Evolutionary conservation across 305 asterid species (phyloP), one percentile per base, ranked within the genome.

Genomic region (Fraxinus velutina): DNA sequence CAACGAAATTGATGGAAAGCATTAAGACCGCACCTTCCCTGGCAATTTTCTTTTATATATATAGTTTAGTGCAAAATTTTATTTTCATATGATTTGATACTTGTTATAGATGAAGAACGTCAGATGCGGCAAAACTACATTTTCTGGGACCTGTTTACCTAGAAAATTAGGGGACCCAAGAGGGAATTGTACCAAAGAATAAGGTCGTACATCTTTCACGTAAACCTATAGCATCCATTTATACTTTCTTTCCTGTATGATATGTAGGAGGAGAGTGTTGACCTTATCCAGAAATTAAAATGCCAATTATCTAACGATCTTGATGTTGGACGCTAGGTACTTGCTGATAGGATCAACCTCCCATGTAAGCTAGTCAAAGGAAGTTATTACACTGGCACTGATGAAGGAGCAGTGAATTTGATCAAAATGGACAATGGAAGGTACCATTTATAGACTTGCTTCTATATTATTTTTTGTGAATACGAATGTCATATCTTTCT

Each of bases 331-430:
- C 88, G 83, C 78, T 86, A 96, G 99, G 98, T 96, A 81, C 99
- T 96, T 81, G 97, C 98, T 81, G 99, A 94, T 85, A 90, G 89
- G 87, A 88, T 96, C 86, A 91, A 90, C 89, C 94, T 96, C 84
- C 97, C 98, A 29, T 96, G 99, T 81, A 96, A 89, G 93, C 94
- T 96, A 74, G 98, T 96, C 71, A 96, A 94, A 84, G 99, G 99
- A 80, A 96, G 98, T 84, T 93, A 96, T 83, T 94, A 92, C 86
- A 96, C 98, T 76, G 97, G 98, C 84, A 92, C 98, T 22, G 99
- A 96, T 86, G 98, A 96, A 79, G 99, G 98, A 87, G 99, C 98
- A 85, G 97, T 96, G 80, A 93, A 91, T 88, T 87, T 96, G 90
- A 91, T 96, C 81, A 96, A 90, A 90, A 85, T 96, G 88, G 98